Conservation (phyloP, 1,284 basidiomycete species). For the Tetrapyrgos nigripes region DNA sequence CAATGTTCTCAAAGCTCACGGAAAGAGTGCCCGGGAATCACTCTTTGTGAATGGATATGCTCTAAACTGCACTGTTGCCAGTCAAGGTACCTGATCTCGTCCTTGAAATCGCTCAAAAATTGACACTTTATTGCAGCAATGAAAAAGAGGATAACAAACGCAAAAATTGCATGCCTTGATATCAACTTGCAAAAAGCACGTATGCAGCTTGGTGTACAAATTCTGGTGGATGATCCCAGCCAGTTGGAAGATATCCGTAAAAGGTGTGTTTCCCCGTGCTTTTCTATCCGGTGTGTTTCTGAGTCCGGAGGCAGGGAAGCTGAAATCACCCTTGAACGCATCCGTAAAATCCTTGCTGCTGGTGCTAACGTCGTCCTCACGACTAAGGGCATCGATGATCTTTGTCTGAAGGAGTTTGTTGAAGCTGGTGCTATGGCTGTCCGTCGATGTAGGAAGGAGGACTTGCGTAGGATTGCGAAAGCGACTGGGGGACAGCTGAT, state of each 20-base stretch:
- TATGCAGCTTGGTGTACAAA: conserved; percentile 98
- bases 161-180: conserved; percentile 98
- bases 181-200: conserved; percentile 98
- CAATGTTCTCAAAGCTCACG: conserved; percentile 99
- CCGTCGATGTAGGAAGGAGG: conserved; percentile 96
- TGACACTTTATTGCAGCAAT: conserved; percentile 63
- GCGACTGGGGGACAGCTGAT: conserved; percentile 96
- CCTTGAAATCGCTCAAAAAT: background rate
- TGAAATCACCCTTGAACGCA: conserved; percentile 96
- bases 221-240: conserved; percentile 96
- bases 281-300: conserved; percentile 13
- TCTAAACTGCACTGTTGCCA: conserved; percentile 98
- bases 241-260: conserved; percentile 97
- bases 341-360: conserved; percentile 94
- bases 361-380: conserved; percentile 98
- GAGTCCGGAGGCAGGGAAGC: conserved; percentile 69
- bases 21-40: conserved; percentile 94
- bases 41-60: conserved; percentile 97
- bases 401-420: conserved; percentile 98
- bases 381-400: conserved; percentile 98
- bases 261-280: conserved; percentile 56
- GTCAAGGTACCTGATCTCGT: conserved; percentile 76
- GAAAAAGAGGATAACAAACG: conserved; percentile 93
- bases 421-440: conserved; percentile 99
- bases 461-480: conserved; percentile 95